Percentiles rank a stretch among this genome's conserved stretches.
Evolutionary conservation across 352 stramenopile genomes (phyloP).

Genomic region (Phytophthora litchii): DNA sequence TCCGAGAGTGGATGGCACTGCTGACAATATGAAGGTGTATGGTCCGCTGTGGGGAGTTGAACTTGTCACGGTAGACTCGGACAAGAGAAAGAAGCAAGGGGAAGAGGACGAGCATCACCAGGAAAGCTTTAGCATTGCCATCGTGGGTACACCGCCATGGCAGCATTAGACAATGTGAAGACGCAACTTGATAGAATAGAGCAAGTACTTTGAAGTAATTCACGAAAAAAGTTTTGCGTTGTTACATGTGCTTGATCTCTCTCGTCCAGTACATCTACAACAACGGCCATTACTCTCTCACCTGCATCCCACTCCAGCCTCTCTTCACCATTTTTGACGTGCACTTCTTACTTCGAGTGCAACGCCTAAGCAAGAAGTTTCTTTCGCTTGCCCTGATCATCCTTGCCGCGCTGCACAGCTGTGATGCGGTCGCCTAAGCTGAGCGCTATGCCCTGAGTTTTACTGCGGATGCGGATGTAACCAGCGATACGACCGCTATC

Average conservation of each 20-base stretch:
- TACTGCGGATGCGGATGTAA: slow-evolving; percentile 99
- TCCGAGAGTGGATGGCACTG: slow-evolving; percentile 50
- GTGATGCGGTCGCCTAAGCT: slow-evolving; percentile 99
- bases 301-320: slow-evolving; percentile 15
- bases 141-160: slow-evolving; percentile 49
- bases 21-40: slow-evolving; percentile 51
- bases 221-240: slow-evolving; percentile 39
- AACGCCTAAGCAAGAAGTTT: slow-evolving; percentile 68
- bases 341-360: slow-evolving; percentile 28
- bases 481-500: slow-evolving; percentile 97
- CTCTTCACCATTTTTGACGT: slow-evolving; percentile 9
- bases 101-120: slow-evolving; percentile 21
- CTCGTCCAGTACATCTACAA: slow-evolving; percentile 35
- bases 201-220: slow-evolving; percentile 15
- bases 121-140: slow-evolving; percentile 55
- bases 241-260: slow-evolving; percentile 37
- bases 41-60: slow-evolving; percentile 68
- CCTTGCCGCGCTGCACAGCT: slow-evolving; percentile 92
- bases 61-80: slow-evolving; percentile 26
- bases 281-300: slow-evolving; percentile 27
- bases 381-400: slow-evolving; percentile 87
- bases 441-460: slow-evolving; percentile 99
- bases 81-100: slow-evolving; percentile 16
- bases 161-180: slow-evolving; percentile 29
- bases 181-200: slow-evolving; percentile 33